Evolutionary conservation across 257 asterid species (phyloP), one percentile per base, ranked within the genome.

Genomic region (Lycium ferocissimum): DNA sequence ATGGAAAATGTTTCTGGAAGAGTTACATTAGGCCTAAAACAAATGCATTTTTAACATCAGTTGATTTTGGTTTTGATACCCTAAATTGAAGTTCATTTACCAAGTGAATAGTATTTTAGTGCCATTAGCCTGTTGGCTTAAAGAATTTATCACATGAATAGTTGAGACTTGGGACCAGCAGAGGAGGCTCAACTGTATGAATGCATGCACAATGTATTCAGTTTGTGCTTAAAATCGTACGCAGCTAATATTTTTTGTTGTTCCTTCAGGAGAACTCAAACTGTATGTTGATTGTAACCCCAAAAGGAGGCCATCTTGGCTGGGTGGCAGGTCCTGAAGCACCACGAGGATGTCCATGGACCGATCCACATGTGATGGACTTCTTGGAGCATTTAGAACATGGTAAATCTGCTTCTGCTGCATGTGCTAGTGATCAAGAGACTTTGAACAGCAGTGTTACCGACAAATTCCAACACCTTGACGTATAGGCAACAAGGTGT

Each of bases 281-380:
- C 87, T 94, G 98, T 81, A 90, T 95, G 91, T 75, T 96, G 91
- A 88, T 96, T 70, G 94, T 95, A 22, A 94, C 99, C 26, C 99
- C 99, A 3, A 90, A 92, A 91, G 99, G 99, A 22, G 98, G 99
- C 37, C 99, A 96, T 90, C 89, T 96, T 86, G 99, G 99, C n/a
- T 96, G 98, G 99, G 96, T 96, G 79, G 98, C 99, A 8, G 98
- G 99, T 26, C 40, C 65, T 0, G 97, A 86, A 73, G 96, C 97
- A 22, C 99, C 98, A 22, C 40, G 81, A 5, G 99, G 99, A 76
- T 95, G 94, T 84, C 98, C 98, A 12, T 96, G 99, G 99, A 95
- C 98, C 1, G 99, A 96, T 79, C 94, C 97, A 3, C 80, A 90
- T 75, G 93, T 94, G 59, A 96, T 95, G 99, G 99, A 95, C 91